These are phyloP conservation scores for Pestalotiopsis sp. DNA, from an alignment of 2,329 filamentous ascomycete genomes.

Conservation along the genomic window DNA sequence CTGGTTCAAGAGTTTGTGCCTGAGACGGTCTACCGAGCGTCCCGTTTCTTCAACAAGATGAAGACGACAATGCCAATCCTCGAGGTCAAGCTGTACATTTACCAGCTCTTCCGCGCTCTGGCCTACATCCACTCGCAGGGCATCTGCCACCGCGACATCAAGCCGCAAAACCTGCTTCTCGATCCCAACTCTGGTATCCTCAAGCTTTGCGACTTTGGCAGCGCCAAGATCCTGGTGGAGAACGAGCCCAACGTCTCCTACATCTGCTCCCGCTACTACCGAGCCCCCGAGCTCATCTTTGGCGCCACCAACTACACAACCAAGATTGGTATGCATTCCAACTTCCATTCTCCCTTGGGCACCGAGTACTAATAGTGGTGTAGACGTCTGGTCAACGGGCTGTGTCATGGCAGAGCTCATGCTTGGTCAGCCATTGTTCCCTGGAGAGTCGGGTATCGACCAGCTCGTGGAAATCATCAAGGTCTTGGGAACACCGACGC, in stretches of 20 bases:
- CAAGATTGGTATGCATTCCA: slow-evolving; percentile 82
- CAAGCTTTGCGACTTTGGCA: slow-evolving; percentile 98
- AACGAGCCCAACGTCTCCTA: slow-evolving; percentile 99
- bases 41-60: slow-evolving; percentile 99
- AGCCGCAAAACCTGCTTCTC: slow-evolving; percentile 94
- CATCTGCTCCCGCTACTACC: slow-evolving; percentile 99
- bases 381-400: slow-evolving; percentile 98
- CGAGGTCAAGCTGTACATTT: slow-evolving; percentile 99
- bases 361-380: slow-evolving; percentile 11
- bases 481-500: slow-evolving; percentile 91
- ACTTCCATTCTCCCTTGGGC: slow-evolving; percentile 11
- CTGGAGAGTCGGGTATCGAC: slow-evolving; percentile 97
- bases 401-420: slow-evolving; percentile 99
- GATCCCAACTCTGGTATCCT: slow-evolving; percentile 89
- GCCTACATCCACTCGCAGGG: slow-evolving; percentile 99
- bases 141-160: slow-evolving; percentile 99
- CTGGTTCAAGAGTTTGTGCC: slow-evolving; percentile 97
- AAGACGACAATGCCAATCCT: slow-evolving; percentile 99
- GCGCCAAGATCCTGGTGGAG: slow-evolving; percentile 96
- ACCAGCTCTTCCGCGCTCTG: slow-evolving; percentile 96
- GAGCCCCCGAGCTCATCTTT: slow-evolving; percentile 96
- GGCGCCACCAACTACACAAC: slow-evolving; percentile 99
- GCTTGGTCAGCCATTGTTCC: slow-evolving; percentile 97
- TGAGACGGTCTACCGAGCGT: slow-evolving; percentile 97
- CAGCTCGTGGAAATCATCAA: slow-evolving; percentile 99